These are phyloP conservation scores for Simmondsia chinensis DNA, from an alignment of 148 eudicot genomes.

Conservation along the genomic window DNA sequence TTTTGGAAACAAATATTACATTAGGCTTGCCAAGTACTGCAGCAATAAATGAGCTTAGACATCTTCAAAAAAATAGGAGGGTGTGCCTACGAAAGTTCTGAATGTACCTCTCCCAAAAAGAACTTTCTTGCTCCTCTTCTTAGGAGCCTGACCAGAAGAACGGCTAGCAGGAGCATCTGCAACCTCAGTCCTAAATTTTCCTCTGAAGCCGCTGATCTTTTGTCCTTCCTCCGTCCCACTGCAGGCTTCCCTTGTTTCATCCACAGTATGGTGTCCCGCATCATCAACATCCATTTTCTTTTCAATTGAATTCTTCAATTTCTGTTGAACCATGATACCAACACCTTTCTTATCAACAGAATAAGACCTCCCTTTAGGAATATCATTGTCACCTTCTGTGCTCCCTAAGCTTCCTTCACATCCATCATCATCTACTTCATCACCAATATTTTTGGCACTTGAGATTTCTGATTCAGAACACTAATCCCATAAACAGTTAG, in stretches of 20 bases:
- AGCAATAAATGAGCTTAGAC: no score
- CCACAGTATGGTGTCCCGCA: slow-evolving; percentile 33
- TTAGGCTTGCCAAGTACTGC: no score
- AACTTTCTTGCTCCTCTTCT: slow-evolving; percentile 82
- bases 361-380: slow-evolving; percentile 28
- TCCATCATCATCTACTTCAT: slow-evolving; percentile 58
- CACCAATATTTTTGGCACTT: slow-evolving; percentile 39
- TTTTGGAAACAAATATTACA: no score
- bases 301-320: slow-evolving; percentile 39
- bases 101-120: slow-evolving; percentile 65
- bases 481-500: slow-evolving; percentile 22
- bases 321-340: slow-evolving; percentile 24
- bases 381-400: slow-evolving; percentile 69
- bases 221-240: slow-evolving; percentile 96
- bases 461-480: slow-evolving; percentile 45
- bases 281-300: slow-evolving; percentile 41
- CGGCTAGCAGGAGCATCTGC: slow-evolving; percentile 31
- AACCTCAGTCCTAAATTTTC: slow-evolving; percentile 36
- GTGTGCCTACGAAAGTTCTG: not conserved
- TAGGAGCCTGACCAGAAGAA: slow-evolving; percentile 44
- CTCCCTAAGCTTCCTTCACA: slow-evolving; percentile 69
- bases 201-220: slow-evolving; percentile 30
- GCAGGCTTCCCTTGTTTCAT: slow-evolving; percentile 88
- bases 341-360: slow-evolving; percentile 21
- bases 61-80: not conserved